These are phyloP conservation scores for Neurospora sp. DNA, from an alignment of 495 filamentous ascomycete species.

Conservation along the genomic window DNA sequence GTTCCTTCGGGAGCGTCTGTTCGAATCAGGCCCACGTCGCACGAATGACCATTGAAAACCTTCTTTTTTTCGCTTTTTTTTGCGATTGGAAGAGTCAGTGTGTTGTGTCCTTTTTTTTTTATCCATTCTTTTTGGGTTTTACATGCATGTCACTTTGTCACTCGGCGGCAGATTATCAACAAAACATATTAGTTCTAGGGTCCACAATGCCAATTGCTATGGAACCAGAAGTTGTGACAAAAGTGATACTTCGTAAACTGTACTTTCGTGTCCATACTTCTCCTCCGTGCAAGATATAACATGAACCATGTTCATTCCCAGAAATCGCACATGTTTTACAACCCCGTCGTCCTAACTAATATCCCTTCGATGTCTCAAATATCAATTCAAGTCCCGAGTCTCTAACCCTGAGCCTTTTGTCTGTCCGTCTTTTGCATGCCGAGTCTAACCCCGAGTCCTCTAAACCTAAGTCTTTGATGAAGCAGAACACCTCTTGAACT, in stretches of 20 bases:
- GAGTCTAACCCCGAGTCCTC: not conserved
- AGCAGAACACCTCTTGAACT: not conserved
- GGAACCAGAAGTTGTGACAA: not conserved
- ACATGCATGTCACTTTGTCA: too few species aligned
- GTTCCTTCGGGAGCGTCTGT: not conserved
- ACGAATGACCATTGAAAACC: not conserved
- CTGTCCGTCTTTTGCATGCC: not conserved
- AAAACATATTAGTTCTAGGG: not conserved
- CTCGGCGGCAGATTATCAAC: too few species aligned
- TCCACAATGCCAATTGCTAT: not conserved
- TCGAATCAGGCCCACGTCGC: not conserved
- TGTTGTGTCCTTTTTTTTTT: too few species aligned
- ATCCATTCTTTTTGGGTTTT: too few species aligned
- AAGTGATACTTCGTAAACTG: not conserved
- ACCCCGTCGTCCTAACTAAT: not conserved
- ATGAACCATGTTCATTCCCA: not conserved
- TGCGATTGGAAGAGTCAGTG: too few species aligned
- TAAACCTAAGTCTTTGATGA: not conserved
- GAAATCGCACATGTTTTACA: not conserved
- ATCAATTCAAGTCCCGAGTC: not conserved
- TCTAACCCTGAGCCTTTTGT: not conserved
- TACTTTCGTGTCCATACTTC: too few species aligned
- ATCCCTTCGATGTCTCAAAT: not conserved
- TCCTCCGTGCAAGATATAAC: not conserved
- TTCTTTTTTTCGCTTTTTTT: not conserved